Conservation (phyloP, 495 filamentous ascomycete species). For the Jackrogersella minutella region DNA sequence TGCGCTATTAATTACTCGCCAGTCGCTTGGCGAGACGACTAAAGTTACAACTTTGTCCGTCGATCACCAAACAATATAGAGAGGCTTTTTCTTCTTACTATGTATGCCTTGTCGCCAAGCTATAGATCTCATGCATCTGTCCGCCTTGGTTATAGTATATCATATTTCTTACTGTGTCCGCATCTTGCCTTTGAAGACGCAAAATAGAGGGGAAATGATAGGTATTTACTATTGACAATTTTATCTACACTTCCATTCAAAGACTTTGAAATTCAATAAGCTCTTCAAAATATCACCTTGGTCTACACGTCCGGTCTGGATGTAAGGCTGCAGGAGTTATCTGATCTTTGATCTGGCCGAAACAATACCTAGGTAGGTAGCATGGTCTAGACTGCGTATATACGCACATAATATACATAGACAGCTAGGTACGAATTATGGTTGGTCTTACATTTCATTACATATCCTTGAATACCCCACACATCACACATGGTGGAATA, state of each 20-base stretch:
- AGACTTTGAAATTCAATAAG: too few species aligned
- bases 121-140: constrained; percentile 32
- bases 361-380: too few species aligned
- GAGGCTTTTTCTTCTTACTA: constrained; percentile 35
- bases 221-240: too few species aligned
- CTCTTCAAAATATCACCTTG: too few species aligned
- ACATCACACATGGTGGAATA: constrained; percentile 9
- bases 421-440: constrained; percentile 3
- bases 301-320: not conserved
- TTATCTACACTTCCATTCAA: too few species aligned
- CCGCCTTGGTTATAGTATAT: constrained; percentile 23
- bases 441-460: constrained; percentile 28
- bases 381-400: constrained; percentile 21
- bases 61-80: constrained; percentile 17
- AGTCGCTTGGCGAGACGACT: constrained; percentile 37
- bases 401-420: constrained; percentile 19
- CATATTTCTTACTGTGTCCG: constrained; percentile 14
- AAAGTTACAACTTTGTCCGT: constrained; percentile 20
- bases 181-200: not conserved
- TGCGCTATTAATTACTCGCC: constrained; percentile 43
- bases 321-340: constrained; percentile 26
- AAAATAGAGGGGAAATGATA: not conserved
- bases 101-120: constrained; percentile 32
- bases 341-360: constrained; percentile 2
- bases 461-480: constrained; percentile 17